Evolutionary conservation across 768 basidiomycete genomes (phyloP), one percentile per base, ranked within the genome.

Genomic region (Phlegmacium glaucopus): DNA sequence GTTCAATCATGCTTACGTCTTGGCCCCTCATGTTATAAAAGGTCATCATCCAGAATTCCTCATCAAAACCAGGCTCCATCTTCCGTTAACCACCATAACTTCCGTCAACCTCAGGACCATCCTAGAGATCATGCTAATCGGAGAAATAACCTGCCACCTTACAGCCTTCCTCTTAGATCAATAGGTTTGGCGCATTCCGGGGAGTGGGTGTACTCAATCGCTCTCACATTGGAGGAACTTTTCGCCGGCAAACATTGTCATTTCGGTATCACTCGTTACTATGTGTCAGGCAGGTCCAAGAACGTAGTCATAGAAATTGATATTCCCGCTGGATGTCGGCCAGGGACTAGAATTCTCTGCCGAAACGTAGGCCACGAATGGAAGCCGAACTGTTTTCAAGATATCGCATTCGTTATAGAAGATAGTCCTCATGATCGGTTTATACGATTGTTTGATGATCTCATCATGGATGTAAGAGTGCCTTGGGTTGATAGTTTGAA

Each of bases 171-270:
- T 10, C 63, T 78, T 13, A 56, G 60, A 50, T 61, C 75, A 50
- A 61, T 75, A 55, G 65, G 73, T 49, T 52, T 73, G 50, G 72
- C 72, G 22, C 53, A 60, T 35, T 70, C 74, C 26, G 76, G 75
- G 51, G 84, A 85, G 59, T 87, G 85, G 83, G 68, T 76, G n/a
- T 86, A 83, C 64, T 77, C 82, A 0, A 74, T 87, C 5, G 68
- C 72, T 13, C 63, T 85, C 45, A 73, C 77, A 1, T 72, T 87
- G 15, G 80, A 85, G 48, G 83, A 86, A 52, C 69, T 87, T 29
- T 80, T 76, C 59, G 62, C 61, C 17, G 83, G 85, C 26, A 74
- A 75, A 39, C 68, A 67, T 12, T 79, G 77, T 54, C 73, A 70
- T 46, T 85, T 84, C 56, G 74, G 78, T 43, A 76, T 87, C 53